A percentile compares a stretch with the other conserved stretches of the same genome.
These are phyloP conservation scores for Arctium minus DNA, from an alignment of 129 eudicot genomes.

Conservation along the genomic window DNA sequence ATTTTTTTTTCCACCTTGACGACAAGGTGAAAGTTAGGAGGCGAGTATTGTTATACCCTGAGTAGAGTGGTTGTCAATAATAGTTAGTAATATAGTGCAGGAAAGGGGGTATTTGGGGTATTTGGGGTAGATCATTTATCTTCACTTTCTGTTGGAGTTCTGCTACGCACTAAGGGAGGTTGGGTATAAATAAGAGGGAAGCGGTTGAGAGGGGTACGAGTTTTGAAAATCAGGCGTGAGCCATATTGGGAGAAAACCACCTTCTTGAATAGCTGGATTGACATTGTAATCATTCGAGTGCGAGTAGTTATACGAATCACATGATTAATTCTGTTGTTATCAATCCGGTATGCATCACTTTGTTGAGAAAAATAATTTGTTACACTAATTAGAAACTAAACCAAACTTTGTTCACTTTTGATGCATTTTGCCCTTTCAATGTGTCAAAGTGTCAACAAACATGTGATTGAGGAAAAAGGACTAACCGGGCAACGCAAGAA, in stretches of 20 bases:
- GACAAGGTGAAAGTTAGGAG: background rate
- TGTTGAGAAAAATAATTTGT: background rate
- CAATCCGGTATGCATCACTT: background rate
- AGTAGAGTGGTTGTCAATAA: background rate
- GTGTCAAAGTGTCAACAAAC: background rate
- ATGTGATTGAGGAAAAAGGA: background rate
- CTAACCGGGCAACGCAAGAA: constrained; percentile 25
- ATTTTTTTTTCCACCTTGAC: background rate
- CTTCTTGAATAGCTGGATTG: background rate
- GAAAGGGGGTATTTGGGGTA: background rate
- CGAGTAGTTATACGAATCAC: background rate
- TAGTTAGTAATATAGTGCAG: background rate
- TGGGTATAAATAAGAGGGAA: background rate
- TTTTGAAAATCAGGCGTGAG: background rate
- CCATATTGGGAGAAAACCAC: background rate
- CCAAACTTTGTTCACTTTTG: background rate
- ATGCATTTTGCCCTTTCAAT: background rate
- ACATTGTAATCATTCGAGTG: background rate
- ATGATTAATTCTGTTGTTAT: background rate
- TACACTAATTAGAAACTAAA: background rate
- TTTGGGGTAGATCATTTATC: background rate
- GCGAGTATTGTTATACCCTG: background rate
- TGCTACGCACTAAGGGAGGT: background rate
- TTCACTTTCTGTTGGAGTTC: background rate
- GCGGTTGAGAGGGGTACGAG: background rate